These are phyloP conservation scores for Hygrocybe coccinea DNA, from an alignment of 768 basidiomycete species.

Conservation along the genomic window DNA sequence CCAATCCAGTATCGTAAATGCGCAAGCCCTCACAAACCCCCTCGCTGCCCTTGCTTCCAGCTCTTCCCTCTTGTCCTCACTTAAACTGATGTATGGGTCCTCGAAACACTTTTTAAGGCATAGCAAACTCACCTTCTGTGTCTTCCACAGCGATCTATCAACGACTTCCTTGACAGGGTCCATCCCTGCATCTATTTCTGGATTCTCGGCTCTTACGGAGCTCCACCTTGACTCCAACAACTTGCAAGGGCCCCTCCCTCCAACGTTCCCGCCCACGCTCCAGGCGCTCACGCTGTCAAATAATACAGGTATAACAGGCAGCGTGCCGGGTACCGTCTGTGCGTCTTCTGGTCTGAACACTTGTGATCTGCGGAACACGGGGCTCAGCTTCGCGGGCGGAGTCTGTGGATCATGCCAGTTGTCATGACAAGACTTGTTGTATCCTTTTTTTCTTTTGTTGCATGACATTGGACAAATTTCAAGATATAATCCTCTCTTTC, in stretches of 20 bases:
- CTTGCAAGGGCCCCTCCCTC: constrained; percentile 3
- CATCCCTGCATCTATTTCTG: constrained; percentile 3
- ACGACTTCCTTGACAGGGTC: neutral
- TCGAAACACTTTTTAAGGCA: neutral
- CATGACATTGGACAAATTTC: neutral
- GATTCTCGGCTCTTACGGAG: neutral
- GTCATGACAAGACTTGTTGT: neutral
- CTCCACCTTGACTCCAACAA: constrained; percentile 6
- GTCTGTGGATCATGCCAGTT: constrained; percentile 1
- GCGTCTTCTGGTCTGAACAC: neutral
- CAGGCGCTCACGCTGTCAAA: constrained; percentile 1
- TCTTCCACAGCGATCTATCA: constrained; percentile 1
- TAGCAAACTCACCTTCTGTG: neutral
- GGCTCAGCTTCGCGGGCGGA: neutral
- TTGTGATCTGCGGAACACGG: constrained; percentile 4
- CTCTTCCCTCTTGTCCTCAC: constrained; percentile 5
- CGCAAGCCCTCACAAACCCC: constrained; percentile 1
- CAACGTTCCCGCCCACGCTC: neutral
- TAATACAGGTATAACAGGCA: constrained; percentile 3
- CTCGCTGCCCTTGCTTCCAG: constrained; percentile 1
- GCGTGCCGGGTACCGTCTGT: constrained; percentile 2
- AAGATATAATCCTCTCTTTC: too few relatives aligned
- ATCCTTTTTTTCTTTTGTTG: neutral
- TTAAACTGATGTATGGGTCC: constrained; percentile 2
- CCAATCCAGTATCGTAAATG: neutral